phyloP scores from a whole-genome alignment of 2,329 filamentous ascomycete genomes.

The Pseudocercospora pini-densiflorae region DNA sequence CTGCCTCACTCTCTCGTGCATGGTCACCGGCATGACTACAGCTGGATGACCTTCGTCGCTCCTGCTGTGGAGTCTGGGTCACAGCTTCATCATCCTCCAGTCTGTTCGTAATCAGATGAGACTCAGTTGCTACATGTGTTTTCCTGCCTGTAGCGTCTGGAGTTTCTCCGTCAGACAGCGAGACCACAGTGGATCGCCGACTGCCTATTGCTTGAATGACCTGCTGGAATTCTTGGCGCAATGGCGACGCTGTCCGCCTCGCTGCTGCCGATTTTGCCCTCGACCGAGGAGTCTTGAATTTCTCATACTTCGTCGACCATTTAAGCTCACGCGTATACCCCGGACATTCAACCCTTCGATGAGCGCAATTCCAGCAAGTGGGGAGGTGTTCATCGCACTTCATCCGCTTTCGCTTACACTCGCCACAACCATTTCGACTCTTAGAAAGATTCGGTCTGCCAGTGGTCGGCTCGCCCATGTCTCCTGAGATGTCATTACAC shows the following conservation, averaged over 20 bases:
- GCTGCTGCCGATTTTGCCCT: neutral
- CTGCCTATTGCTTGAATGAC: conserved; percentile 6
- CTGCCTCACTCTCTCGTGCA: neutral
- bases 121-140: neutral
- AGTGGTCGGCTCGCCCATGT: conserved; percentile 5
- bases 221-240: conserved; percentile 6
- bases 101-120: neutral
- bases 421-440: conserved; percentile 22
- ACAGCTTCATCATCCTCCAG: neutral
- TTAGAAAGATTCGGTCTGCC: conserved; percentile 15
- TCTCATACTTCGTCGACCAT: conserved; percentile 24
- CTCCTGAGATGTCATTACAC: neutral
- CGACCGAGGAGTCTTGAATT: conserved; percentile 11
- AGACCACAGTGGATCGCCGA: neutral
- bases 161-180: neutral
- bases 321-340: conserved; percentile 18
- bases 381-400: conserved; percentile 22
- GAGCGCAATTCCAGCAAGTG: conserved; percentile 16
- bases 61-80: neutral
- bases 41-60: neutral
- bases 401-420: conserved; percentile 28
- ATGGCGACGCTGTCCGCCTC: neutral
- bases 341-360: conserved; percentile 17
- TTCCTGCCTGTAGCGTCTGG: neutral
- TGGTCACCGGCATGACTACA: neutral